Evolutionary conservation across 2,329 filamentous ascomycete genomes (phyloP).

Genomic region (Paraphaeosphaeria sporulosa): DNA sequence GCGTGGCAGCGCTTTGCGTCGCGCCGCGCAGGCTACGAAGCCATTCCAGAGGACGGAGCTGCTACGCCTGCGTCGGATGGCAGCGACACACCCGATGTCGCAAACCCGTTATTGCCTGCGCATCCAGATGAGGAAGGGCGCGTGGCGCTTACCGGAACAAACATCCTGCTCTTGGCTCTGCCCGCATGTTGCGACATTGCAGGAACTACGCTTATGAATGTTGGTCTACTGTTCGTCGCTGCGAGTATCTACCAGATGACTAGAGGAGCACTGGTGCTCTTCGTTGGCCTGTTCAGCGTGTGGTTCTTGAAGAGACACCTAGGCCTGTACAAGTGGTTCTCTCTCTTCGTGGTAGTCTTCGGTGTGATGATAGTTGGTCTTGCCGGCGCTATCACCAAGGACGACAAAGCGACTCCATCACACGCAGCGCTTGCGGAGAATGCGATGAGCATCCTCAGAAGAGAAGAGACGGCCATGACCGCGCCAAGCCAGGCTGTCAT

Average conservation of each 20-base stretch:
- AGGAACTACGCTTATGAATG: constrained; percentile 97
- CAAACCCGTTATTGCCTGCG: constrained; percentile 59
- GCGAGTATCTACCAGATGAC: constrained; percentile 99
- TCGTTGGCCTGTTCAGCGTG: constrained; percentile 95
- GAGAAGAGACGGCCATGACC: constrained; percentile 44
- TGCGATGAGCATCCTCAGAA: constrained; percentile 25
- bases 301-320: constrained; percentile 83
- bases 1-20: constrained; percentile 68
- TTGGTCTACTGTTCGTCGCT: constrained; percentile 89
- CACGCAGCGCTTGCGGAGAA: constrained; percentile 31
- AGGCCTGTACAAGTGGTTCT: constrained; percentile 89
- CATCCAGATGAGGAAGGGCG: constrained; percentile 63
- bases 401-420: constrained; percentile 61
- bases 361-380: constrained; percentile 91
- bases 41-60: constrained; percentile 59
- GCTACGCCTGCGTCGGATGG: constrained; percentile 54
- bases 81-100: constrained; percentile 53
- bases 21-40: constrained; percentile 67
- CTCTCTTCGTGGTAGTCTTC: constrained; percentile 82
- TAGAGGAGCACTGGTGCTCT: constrained; percentile 89
- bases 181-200: constrained; percentile 94
- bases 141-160: constrained; percentile 71
- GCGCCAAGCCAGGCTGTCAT: constrained; percentile 66
- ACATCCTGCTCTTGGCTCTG: constrained; percentile 77
- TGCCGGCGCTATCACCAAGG: constrained; percentile 81